Evolutionary conservation across 352 stramenopile genomes (phyloP), one percentile per base, ranked within the genome.

Genomic region (Pythium graminicola): DNA sequence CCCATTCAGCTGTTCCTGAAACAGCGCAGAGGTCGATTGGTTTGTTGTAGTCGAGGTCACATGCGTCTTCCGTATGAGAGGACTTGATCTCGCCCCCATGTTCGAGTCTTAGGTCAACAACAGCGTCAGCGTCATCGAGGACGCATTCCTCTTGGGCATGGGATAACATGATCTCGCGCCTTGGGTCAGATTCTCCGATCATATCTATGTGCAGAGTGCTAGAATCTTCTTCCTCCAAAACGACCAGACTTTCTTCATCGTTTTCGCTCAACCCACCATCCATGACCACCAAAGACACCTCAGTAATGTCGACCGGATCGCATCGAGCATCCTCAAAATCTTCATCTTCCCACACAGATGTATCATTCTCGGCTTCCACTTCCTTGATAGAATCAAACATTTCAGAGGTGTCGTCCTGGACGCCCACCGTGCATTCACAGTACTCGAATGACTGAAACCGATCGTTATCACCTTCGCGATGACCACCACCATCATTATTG

Each of bases 361-460:
- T 32, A 2, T 47, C 35, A 38, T 22, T 38, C 29, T 20, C 29
- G 6, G 8, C n/a, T n/a, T 29, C 11, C 6, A 27, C 44, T 5
- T 7, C 6, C 5, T 32, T 47, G 2, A 26, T 17, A 13, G 17
- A 11, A 32, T 5, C 40, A 41, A 41, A n/a, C 33, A 5, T 11
- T 41, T 9, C 8, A 36, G 9, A n/a, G 13, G 17, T 40, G 11
- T 29, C 35, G 11, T 60, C 57, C 1, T 11, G 22, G 3, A 36
- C 39, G 26, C 53, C 51, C 10, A 74, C 41, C 10, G 43, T 53
- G 42, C 64, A 72, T 6, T 64, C 54, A 35, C 61, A 48, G 45
- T 70, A 75, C 41, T 65, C 55, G 35, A 75, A 75, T 23, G 67
- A 75, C 22, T 60, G 41, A 45, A 75, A 75, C 8, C 60, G 53